Conservation (phyloP, 352 stramenopile genomes). For the Blastocystis sp. region DNA sequence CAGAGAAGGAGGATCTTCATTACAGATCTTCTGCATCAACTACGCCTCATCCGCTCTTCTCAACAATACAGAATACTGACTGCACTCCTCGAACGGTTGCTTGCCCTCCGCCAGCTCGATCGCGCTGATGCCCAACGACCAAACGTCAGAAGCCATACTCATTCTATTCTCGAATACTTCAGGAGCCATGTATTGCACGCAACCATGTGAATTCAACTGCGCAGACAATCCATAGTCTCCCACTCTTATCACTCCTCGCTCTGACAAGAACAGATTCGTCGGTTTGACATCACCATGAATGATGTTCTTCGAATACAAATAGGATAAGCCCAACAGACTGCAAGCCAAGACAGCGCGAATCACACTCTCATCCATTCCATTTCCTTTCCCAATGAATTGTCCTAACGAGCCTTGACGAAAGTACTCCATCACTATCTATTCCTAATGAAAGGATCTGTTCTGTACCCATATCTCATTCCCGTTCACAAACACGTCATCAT, state of each 20-base stretch:
- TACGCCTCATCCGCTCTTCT: background rate
- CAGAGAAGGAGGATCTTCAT: conserved; percentile 84
- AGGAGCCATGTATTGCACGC: conserved; percentile 79
- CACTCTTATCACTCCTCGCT: conserved; percentile 76
- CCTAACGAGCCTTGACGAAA: conserved; percentile 67
- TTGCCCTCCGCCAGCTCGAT: conserved; percentile 98
- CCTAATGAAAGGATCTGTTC: background rate
- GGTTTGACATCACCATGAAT: conserved; percentile 77
- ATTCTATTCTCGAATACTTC: background rate
- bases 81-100: conserved; percentile 94
- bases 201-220: conserved; percentile 91
- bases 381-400: conserved; percentile 71
- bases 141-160: conserved; percentile 86
- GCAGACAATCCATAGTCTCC: conserved; percentile 83
- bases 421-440: conserved; percentile 76
- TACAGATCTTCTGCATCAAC: conserved; percentile 96
- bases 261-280: conserved; percentile 76
- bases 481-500: conserved; percentile 66
- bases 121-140: conserved; percentile 94
- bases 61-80: too few species aligned
- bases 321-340: conserved; percentile 75
- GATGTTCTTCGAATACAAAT: conserved; percentile 75
- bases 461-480: conserved; percentile 69
- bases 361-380: conserved; percentile 58
- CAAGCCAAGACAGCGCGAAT: conserved; percentile 55